Conservation (phyloP, 179 eudicot genomes). For the Pouteria campechiana region DNA sequence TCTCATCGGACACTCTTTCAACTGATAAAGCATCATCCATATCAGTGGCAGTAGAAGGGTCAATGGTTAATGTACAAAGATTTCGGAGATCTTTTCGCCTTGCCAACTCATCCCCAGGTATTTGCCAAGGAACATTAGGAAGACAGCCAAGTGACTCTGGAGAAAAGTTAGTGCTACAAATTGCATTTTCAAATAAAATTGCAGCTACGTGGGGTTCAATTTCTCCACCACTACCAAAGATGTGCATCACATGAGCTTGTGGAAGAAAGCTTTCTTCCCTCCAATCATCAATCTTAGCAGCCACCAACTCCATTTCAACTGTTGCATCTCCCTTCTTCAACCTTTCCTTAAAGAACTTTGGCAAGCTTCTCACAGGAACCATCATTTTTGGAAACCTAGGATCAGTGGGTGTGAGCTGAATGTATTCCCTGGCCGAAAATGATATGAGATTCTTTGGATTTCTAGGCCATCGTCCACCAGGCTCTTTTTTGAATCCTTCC, state of each 20-base stretch:
- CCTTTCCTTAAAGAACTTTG: constrained; percentile 44
- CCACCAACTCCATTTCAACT: constrained; percentile 67
- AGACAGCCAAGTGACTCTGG: constrained; percentile 53
- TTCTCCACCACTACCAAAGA: constrained; percentile 77
- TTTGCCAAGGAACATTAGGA: constrained; percentile 52
- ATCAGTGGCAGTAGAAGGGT: constrained; percentile 82
- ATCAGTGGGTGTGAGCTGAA: constrained; percentile 58
- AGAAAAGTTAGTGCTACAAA: constrained; percentile 51
- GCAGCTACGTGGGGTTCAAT: constrained; percentile 75
- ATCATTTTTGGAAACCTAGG: constrained; percentile 74
- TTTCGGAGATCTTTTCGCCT: constrained; percentile 66
- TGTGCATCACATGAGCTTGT: constrained; percentile 40
- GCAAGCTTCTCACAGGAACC: constrained; percentile 49
- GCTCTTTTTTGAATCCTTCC: constrained; percentile 30
- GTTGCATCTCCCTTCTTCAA: constrained; percentile 48
- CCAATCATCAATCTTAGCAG: constrained; percentile 64
- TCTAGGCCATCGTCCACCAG: too few relatives aligned
- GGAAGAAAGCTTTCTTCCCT: constrained; percentile 50
- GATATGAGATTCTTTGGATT: constrained; percentile 25
- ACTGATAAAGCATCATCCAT: constrained; percentile 92
- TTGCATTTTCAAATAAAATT: constrained; percentile 57
- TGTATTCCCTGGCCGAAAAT: constrained; percentile 23
- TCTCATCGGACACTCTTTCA: constrained; percentile 42
- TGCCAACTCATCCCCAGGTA: constrained; percentile 41
- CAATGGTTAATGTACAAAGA: constrained; percentile 77